Conservation (phyloP, 139 green algal species). For the Pleodorina starrii region DNA sequence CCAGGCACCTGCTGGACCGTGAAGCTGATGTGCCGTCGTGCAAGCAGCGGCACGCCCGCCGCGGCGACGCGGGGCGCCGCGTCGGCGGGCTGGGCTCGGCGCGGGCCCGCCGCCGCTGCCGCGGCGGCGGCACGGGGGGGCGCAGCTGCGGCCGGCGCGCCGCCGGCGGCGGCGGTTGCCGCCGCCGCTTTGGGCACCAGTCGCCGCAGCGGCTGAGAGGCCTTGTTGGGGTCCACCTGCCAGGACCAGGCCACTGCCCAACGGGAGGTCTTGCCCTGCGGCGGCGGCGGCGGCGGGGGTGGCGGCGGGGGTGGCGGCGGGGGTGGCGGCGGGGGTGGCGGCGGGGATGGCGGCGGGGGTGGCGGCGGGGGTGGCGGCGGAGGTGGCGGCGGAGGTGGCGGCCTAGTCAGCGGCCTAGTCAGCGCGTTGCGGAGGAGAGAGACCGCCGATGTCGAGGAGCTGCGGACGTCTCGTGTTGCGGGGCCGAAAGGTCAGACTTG, state of each 20-base stretch:
- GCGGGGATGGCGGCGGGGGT: too few relatives aligned
- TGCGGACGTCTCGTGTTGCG: too few relatives aligned
- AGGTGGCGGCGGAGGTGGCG: too few relatives aligned
- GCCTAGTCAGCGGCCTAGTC: too few relatives aligned
- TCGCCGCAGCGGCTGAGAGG: conserved; percentile 66
- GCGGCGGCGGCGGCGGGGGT: too few relatives aligned
- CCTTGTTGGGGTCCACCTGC: conserved; percentile 63
- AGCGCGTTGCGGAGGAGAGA: too few relatives aligned
- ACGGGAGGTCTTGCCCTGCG: conserved; percentile 85
- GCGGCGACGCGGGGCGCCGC: neutral
- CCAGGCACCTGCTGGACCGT: conserved; percentile 34
- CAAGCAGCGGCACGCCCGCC: neutral
- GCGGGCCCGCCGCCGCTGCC: too few relatives aligned
- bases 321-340: too few relatives aligned
- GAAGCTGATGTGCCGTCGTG: conserved; percentile 41
- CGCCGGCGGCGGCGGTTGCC: neutral
- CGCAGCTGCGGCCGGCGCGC: neutral
- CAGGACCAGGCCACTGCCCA: conserved; percentile 95
- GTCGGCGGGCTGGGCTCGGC: neutral
- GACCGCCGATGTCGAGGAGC: too few relatives aligned
- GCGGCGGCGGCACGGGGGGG: neutral
- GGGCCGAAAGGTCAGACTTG: too few relatives aligned
- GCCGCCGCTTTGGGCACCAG: neutral
- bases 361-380: too few relatives aligned
- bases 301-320: too few relatives aligned